Base-by-base conservation (phyloP, 2,329 filamentous ascomycete genomes). In the Aureobasidium musti region DNA sequence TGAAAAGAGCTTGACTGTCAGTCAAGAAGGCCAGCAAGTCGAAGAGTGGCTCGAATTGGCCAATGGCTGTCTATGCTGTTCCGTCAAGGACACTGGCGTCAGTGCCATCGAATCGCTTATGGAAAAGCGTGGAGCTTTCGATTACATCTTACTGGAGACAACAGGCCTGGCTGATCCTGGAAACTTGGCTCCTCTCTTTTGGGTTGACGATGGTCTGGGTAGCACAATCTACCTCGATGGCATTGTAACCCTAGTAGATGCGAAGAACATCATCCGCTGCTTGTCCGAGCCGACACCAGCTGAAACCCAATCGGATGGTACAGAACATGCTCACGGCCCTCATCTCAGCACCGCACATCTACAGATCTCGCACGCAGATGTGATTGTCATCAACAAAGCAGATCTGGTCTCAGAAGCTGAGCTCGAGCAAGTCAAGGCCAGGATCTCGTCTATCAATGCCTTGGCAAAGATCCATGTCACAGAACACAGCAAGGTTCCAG, bases 51-150 rank as follows among this genome's bases (percentile, higher is more conserved):
- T 99, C 33, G 93, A 97, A 69, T 87, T 99, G 63, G 92, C 91
- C 63, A 99, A 99, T 72, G 95, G 95, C 69, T 99, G 95, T 77
- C 92, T 99, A 71, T 99, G 95, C 80, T 99, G 95, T 79, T 96
- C 92, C 3, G 93, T 98, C 73, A 99, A 97, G 80, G 95, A 99
- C 76, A 88, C 90, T 0, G 95, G 95, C 14, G 94, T 99, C 43
- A 91, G 91, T 71, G 95, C 95, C 41, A 96, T 99, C 65, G 95
- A 99, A 80, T 91, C 91, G 1, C 82, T 99, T 2, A 98, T 99
- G 91, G 91, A 93, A 70, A 92, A 92, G 73, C 91, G 91, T 70
- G 94, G 94, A 59, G 89, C 89, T 5, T 99, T 99, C 75, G 95
- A 99, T 80, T 99, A 98, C 79, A 98, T 99, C 70, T 85, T 99